Evolutionary conservation across 2,329 filamentous ascomycete species (phyloP).

Genomic region (Fusarium scirpi): DNA sequence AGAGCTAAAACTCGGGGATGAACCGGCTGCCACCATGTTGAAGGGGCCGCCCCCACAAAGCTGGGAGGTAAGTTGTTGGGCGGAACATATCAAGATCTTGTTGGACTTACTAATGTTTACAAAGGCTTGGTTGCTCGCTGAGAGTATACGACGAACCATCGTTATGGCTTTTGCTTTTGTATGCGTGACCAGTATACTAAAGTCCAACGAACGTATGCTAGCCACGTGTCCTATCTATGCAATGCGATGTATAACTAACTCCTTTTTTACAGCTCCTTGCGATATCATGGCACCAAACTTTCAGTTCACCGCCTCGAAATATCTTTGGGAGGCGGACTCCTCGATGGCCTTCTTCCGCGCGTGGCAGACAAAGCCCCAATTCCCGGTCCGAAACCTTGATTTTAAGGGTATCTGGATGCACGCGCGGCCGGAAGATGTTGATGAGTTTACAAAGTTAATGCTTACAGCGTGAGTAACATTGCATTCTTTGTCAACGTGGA

Average conservation of each 20-base stretch:
- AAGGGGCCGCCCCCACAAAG: constrained; percentile 53
- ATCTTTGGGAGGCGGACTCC: constrained; percentile 58
- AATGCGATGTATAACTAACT: constrained; percentile 8
- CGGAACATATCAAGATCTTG: background rate
- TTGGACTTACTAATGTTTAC: background rate
- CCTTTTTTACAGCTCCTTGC: constrained; percentile 23
- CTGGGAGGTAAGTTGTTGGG: constrained; percentile 55
- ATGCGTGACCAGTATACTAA: constrained; percentile 53
- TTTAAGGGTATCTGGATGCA: constrained; percentile 55
- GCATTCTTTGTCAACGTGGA: background rate
- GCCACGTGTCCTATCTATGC: background rate
- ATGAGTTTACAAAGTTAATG: constrained; percentile 56
- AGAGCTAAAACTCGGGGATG: constrained; percentile 51
- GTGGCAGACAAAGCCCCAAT: constrained; percentile 59
- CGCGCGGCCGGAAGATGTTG: constrained; percentile 53
- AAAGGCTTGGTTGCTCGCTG: constrained; percentile 57
- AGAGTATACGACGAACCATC: constrained; percentile 56
- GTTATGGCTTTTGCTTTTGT: constrained; percentile 51
- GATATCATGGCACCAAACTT: constrained; percentile 27
- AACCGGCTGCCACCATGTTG: constrained; percentile 32
- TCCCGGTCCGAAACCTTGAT: constrained; percentile 50
- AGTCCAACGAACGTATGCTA: constrained; percentile 49
- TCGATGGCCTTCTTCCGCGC: constrained; percentile 58
- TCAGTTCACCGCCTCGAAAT: constrained; percentile 55
- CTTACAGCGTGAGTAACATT: constrained; percentile 52